phyloP scores from a whole-genome alignment of 805 yeast species.

The Sugiyamaella chiloensis region DNA sequence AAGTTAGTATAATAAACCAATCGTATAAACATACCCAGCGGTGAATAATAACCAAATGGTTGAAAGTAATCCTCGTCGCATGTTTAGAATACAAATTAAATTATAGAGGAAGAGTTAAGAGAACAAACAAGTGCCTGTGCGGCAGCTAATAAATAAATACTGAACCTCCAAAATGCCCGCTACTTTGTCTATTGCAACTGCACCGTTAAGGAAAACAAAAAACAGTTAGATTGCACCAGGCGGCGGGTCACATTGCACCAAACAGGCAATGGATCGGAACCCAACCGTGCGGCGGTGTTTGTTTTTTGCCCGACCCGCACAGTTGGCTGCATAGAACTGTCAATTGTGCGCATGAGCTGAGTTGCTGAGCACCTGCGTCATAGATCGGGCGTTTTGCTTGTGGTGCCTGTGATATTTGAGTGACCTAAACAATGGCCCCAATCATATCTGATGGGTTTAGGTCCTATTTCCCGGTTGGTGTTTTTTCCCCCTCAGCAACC shows the following conservation, averaged over 20 bases:
- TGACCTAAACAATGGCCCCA: too few relatives aligned
- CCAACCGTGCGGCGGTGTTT: neutral
- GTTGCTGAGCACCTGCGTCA: slow-evolving; percentile 1
- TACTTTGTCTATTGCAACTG: neutral
- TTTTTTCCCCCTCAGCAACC: too few relatives aligned
- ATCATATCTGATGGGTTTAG: too few relatives aligned
- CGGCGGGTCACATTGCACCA: slow-evolving; percentile 4
- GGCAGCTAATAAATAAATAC: slow-evolving; percentile 2
- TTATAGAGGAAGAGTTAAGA: neutral
- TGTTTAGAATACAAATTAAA: too few relatives aligned
- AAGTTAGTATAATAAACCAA: slow-evolving; percentile 3
- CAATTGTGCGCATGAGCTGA: slow-evolving; percentile 5
- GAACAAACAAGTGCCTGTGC: neutral
- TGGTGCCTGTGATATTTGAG: too few relatives aligned
- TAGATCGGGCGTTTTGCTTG: slow-evolving; percentile 1
- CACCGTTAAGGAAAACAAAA: slow-evolving; percentile 4
- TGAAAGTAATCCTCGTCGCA: slow-evolving; percentile 33
- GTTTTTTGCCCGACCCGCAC: slow-evolving; percentile 1
- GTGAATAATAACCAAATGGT: slow-evolving; percentile 34
- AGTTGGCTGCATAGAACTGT: too few relatives aligned
- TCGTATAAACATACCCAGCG: slow-evolving; percentile 34
- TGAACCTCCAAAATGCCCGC: neutral
- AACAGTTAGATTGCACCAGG: slow-evolving; percentile 7
- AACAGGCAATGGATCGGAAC: slow-evolving; percentile 6
- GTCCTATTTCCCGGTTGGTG: too few relatives aligned